These are phyloP conservation scores for Cladochytrium replicatum DNA, from an alignment of 192 early-diverging fungal species.

Conservation along the genomic window DNA sequence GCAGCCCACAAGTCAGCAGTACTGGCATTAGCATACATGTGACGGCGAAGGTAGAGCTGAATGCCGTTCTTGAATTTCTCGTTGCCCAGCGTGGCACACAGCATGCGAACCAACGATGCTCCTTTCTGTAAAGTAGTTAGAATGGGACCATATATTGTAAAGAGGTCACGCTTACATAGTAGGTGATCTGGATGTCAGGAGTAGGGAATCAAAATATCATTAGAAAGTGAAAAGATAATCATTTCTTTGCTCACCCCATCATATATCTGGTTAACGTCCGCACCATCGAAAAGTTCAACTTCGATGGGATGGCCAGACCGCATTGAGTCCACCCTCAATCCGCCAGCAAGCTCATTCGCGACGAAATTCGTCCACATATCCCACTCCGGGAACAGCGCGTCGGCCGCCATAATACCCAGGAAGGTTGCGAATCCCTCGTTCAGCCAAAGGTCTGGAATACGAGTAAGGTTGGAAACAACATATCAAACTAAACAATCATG, in stretches of 20 bases:
- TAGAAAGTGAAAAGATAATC: no score
- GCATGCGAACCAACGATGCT: constrained; percentile 87
- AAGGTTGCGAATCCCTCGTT: constrained; percentile 98
- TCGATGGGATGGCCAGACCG: constrained; percentile 88
- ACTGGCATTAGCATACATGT: constrained; percentile 75
- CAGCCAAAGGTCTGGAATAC: constrained; percentile 90
- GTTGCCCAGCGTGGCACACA: constrained; percentile 49
- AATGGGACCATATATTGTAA: no score
- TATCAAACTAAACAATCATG: no score
- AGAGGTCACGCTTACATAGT: no score
- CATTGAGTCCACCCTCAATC: constrained; percentile 68
- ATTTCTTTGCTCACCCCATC: no score
- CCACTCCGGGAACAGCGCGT: constrained; percentile 89
- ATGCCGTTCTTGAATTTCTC: constrained; percentile 32
- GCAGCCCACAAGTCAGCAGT: constrained; percentile 84
- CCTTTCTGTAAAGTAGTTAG: constrained; percentile 77
- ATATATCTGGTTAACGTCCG: constrained; percentile 90
- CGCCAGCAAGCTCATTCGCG: constrained; percentile 63
- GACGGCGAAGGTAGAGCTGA: constrained; percentile 59
- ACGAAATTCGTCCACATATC: constrained; percentile 86
- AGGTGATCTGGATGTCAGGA: no score
- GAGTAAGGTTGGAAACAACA: no score
- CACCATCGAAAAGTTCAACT: constrained; percentile 72
- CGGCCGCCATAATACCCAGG: constrained; percentile 80
- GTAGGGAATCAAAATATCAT: no score